Evolutionary conservation across 2,329 filamentous ascomycete species (phyloP).

Genomic region (Ceratocystis alfenasii): DNA sequence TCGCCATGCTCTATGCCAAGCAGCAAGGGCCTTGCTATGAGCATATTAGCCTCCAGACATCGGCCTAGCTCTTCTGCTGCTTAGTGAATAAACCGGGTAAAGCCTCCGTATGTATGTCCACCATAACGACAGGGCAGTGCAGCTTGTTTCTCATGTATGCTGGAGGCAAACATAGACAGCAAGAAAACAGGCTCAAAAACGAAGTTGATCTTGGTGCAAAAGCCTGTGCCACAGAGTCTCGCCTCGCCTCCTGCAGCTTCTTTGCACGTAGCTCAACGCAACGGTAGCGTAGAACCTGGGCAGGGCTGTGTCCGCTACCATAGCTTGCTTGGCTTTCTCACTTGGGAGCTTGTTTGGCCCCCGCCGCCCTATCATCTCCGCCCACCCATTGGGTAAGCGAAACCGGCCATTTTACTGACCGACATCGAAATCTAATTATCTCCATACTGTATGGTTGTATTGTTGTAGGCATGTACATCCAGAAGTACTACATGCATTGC

Average conservation of each 20-base stretch:
- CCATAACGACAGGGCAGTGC: neutral
- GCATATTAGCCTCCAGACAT: neutral
- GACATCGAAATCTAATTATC: neutral
- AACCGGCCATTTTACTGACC: neutral
- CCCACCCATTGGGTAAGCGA: neutral
- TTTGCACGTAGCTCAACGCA: neutral
- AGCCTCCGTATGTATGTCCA: neutral
- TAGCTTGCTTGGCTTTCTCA: neutral
- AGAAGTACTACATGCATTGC: neutral
- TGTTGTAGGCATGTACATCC: neutral
- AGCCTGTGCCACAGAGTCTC: neutral
- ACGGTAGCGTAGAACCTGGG: neutral
- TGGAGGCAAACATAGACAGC: neutral
- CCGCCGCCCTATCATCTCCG: neutral
- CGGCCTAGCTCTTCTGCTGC: neutral
- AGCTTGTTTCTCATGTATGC: neutral
- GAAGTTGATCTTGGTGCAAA: neutral
- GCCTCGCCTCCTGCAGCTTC: neutral
- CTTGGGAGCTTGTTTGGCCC: neutral
- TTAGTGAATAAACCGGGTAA: neutral
- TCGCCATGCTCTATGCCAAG: neutral
- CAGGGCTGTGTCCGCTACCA: neutral
- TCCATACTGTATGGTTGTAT: neutral
- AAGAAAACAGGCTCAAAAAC: neutral
- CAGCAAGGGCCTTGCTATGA: neutral